Base-by-base conservation (phyloP, 768 basidiomycete species). In the Coprinopsis sp. region DNA sequence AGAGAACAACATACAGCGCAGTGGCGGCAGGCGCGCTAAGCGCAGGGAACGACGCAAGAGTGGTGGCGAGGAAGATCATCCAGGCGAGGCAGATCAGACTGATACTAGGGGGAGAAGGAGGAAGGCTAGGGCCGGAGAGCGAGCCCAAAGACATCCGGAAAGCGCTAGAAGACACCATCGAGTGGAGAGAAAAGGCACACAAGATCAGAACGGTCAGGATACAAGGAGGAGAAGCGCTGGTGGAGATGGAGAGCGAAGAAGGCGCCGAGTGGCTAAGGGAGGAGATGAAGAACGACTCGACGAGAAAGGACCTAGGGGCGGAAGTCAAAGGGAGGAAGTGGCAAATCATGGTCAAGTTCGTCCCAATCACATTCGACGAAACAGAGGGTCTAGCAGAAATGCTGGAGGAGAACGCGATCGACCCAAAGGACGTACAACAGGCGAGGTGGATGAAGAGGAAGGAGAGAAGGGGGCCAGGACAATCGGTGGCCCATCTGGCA, bases 401-500 rank as follows among this genome's bases (percentile, higher is more conserved):
- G 2, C 2, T 19, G 4, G 51, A 54, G 25, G 38, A 29, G 1
- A 57, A 57, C 48, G n/a, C 23, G 13, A 13, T 54, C 2, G 39
- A 36, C 13, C 21, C 23, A 12, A 25, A 30, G 1, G 18, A 6
- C 1, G 5, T 57, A 2, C 21, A 13, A 6, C 22, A 30, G 3
- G 30, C 44, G 12, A 22, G 46, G 4, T 57, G 53, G 53, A 46
- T 50, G 4, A 54, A 57, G 23, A 48, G 49, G n/a, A 23, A 37
- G 1, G 37, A 43, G 5, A 30, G 51, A 13, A 23, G 50, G 4
- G 16, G 10, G 0, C 16, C 46, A 6, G 33, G 14, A 0, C 54
- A 56, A 23, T 37, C 22, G 19, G 21, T 33, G 3, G 54, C 51
- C 7, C 57, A 58, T 31, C 6, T 54, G 1, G 46, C 51, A 1